Percentiles rank a stretch among this genome's conserved stretches.
Conservation (phyloP, 2,329 filamentous ascomycete genomes). For the Pezicula rhizophila region DNA sequence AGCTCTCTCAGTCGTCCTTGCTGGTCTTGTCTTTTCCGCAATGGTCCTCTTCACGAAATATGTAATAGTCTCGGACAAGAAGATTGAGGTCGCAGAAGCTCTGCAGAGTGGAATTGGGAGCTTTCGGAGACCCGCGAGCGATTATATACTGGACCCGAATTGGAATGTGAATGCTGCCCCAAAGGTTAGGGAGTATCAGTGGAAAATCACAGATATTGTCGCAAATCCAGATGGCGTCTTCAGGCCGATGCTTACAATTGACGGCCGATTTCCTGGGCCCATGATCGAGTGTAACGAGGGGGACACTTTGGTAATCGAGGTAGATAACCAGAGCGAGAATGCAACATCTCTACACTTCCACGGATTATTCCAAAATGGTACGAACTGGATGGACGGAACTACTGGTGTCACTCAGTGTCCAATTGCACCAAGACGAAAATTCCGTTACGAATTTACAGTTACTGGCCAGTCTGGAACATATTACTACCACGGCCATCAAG, state of each 20-base stretch:
- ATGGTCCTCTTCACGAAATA: conserved; percentile 18
- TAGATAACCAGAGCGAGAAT: conserved; percentile 62
- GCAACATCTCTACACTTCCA: conserved; percentile 67
- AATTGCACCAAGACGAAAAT: conserved; percentile 55
- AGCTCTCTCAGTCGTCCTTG: conserved; percentile 14
- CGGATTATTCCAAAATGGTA: conserved; percentile 71
- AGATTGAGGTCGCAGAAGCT: conserved; percentile 7
- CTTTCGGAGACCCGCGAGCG: conserved; percentile 31
- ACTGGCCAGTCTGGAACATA: conserved; percentile 42
- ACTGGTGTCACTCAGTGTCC: conserved; percentile 56
- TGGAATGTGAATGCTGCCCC: conserved; percentile 50
- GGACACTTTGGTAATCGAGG: conserved; percentile 63
- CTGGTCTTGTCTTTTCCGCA: conserved; percentile 13
- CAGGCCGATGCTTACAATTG: conserved; percentile 61
- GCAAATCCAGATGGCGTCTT: conserved; percentile 56
- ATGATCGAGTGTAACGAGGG: conserved; percentile 68
- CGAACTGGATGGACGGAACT: conserved; percentile 69
- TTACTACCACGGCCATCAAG: conserved; percentile 62
- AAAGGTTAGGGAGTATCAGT: conserved; percentile 50
- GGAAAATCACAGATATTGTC: conserved; percentile 51
- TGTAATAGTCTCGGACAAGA: conserved; percentile 15
- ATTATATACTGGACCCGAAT: conserved; percentile 49
- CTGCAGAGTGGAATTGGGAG: conserved; percentile 7
- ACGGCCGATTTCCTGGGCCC: conserved; percentile 69
- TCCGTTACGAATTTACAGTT: conserved; percentile 65